phyloP scores from a whole-genome alignment of 495 filamentous ascomycete species.

The Amphirosellinia nigrospora region DNA sequence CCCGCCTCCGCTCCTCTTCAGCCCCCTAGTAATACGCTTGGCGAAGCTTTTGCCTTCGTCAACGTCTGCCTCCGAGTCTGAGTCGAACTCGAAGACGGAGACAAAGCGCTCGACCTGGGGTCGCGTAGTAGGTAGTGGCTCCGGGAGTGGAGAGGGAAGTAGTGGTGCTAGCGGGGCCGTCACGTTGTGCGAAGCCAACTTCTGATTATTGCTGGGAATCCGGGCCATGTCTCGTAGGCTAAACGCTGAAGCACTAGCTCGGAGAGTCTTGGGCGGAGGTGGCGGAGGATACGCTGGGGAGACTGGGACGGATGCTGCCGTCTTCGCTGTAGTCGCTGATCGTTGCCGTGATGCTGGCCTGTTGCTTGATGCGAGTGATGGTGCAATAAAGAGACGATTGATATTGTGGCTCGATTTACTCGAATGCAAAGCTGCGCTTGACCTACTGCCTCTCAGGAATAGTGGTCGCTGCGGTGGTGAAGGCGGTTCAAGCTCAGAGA shows the following conservation, averaged over 20 bases:
- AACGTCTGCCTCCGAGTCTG: slow-evolving; percentile 32
- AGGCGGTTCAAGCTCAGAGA: slow-evolving; percentile 31
- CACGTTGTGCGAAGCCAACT: slow-evolving; percentile 13
- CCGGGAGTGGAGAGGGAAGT: slow-evolving; percentile 17
- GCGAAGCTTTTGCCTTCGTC: slow-evolving; percentile 32
- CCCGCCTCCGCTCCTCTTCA: slow-evolving; percentile 39
- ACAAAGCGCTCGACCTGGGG: slow-evolving; percentile 33
- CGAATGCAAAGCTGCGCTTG: slow-evolving; percentile 29
- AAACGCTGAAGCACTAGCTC: slow-evolving; percentile 31
- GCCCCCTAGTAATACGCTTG: slow-evolving; percentile 37
- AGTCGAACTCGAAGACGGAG: slow-evolving; percentile 41
- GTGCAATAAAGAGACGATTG: slow-evolving; percentile 11
- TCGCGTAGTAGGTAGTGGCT: slow-evolving; percentile 11
- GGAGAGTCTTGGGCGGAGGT: slow-evolving; percentile 28
- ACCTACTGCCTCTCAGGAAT: slow-evolving; percentile 26
- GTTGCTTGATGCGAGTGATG: not conserved
- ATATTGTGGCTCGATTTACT: slow-evolving; percentile 23
- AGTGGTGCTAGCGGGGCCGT: slow-evolving; percentile 25
- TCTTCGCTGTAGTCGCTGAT: slow-evolving; percentile 10
- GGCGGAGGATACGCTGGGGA: slow-evolving; percentile 36
- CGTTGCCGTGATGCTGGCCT: not conserved
- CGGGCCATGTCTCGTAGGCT: slow-evolving; percentile 30
- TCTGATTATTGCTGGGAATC: not conserved
- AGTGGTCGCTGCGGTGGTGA: slow-evolving; percentile 28
- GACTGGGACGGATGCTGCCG: slow-evolving; percentile 28